These are phyloP conservation scores for Kodamaea arcana DNA, from an alignment of 1,139 yeast genomes.

Conservation along the genomic window DNA sequence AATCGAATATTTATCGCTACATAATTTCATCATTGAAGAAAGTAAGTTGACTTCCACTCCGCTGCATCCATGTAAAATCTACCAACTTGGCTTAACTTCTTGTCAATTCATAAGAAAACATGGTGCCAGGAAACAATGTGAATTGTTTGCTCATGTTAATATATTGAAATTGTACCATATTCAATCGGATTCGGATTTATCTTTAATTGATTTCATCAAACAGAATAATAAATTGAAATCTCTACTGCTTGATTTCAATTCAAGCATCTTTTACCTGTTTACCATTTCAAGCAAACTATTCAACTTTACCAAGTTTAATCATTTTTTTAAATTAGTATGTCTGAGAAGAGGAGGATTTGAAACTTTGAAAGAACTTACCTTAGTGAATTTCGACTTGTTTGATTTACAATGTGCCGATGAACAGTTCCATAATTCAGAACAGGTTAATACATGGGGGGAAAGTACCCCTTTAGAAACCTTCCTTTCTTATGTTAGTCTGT, in stretches of 20 bases:
- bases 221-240: constrained; percentile 23
- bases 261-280: constrained; percentile 41
- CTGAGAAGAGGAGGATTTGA: constrained; percentile 35
- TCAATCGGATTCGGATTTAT: constrained; percentile 41
- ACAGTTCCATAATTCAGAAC: background rate
- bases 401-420: constrained; percentile 13
- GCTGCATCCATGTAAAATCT: constrained; percentile 11
- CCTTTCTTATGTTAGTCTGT: constrained; percentile 22
- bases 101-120: constrained; percentile 23
- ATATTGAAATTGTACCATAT: constrained; percentile 34
- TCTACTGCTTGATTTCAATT: constrained; percentile 45
- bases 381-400: constrained; percentile 34
- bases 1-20: constrained; percentile 39
- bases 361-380: constrained; percentile 21
- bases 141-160: constrained; percentile 34
- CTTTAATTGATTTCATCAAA: constrained; percentile 42
- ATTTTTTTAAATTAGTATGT: constrained; percentile 42
- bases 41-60: constrained; percentile 15
- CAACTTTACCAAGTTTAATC: constrained; percentile 35
- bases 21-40: constrained; percentile 47
- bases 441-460: constrained; percentile 10
- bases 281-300: constrained; percentile 16
- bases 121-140: constrained; percentile 7
- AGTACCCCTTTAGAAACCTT: constrained; percentile 23
- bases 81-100: constrained; percentile 19